Percentiles rank a stretch among this genome's conserved stretches.
These are phyloP conservation scores for Quercus berberidifolia DNA, from an alignment of 306 rosid species.

Conservation along the genomic window DNA sequence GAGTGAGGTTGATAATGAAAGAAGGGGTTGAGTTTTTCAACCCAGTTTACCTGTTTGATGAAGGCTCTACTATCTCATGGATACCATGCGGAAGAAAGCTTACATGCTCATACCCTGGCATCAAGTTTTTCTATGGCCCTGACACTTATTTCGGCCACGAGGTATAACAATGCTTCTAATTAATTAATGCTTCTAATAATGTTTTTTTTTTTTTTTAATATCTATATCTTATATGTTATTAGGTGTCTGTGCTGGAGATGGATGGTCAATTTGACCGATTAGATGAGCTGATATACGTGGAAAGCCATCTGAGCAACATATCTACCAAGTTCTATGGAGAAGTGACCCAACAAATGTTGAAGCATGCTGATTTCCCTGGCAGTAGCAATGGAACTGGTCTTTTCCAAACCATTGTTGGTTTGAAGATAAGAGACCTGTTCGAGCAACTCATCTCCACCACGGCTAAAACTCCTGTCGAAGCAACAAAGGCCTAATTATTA, in stretches of 20 bases:
- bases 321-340: constrained; percentile 95
- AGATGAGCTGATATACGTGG: constrained; percentile 94
- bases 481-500: constrained; percentile 52
- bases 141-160: constrained; percentile 68
- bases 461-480: constrained; percentile 53
- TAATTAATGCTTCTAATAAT: too few species aligned
- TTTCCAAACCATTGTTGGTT: constrained; percentile 91
- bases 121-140: constrained; percentile 89
- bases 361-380: constrained; percentile 94
- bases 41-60: constrained; percentile 96
- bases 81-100: constrained; percentile 99
- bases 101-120: constrained; percentile 99
- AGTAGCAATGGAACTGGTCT: constrained; percentile 98
- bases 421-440: constrained; percentile 84
- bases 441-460: constrained; percentile 71
- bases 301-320: constrained; percentile 91
- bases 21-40: constrained; percentile 77
- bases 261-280: constrained; percentile 99
- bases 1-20: constrained; percentile 91
- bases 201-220: not conserved
- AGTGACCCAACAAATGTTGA: constrained; percentile 97
- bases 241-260: constrained; percentile 97
- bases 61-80: constrained; percentile 94
- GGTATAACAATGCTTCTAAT: constrained; percentile 34
- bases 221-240: not conserved